Percentiles rank a stretch among this genome's conserved stretches.
phyloP scores from a whole-genome alignment of 2,329 filamentous ascomycete genomes.

The Ophiosphaerella herpotricha region DNA sequence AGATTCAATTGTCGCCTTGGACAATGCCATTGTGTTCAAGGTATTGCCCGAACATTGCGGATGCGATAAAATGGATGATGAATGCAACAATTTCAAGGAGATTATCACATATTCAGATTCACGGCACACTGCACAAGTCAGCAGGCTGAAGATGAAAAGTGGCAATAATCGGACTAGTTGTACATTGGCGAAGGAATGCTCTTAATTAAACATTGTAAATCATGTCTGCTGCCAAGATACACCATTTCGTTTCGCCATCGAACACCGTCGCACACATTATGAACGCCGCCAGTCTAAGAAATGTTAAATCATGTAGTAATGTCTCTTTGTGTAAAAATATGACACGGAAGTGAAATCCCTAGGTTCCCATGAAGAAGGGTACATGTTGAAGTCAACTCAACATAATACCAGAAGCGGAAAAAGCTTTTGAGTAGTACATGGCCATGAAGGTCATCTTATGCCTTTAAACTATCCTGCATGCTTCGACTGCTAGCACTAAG shows the following conservation, averaged over 20 bases:
- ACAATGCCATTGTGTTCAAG: background rate
- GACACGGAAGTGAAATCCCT: slow-evolving; percentile 18
- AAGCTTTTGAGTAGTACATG: slow-evolving; percentile 6
- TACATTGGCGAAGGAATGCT: background rate
- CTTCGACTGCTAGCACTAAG: slow-evolving; percentile 93
- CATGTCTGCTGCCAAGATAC: background rate
- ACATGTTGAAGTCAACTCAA: slow-evolving; percentile 28
- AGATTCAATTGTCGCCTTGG: too few species aligned
- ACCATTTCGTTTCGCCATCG: background rate
- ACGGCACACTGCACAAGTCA: background rate
- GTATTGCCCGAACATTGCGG: too few species aligned
- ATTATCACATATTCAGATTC: background rate
- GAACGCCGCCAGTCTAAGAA: slow-evolving; percentile 30
- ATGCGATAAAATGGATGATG: too few species aligned
- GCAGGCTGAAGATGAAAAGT: background rate
- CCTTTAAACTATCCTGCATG: slow-evolving; percentile 80
- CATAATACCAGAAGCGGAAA: slow-evolving; percentile 11
- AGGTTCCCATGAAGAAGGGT: slow-evolving; percentile 7
- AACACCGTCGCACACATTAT: background rate
- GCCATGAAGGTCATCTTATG: slow-evolving; percentile 18
- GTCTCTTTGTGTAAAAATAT: slow-evolving; percentile 18
- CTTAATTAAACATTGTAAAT: background rate
- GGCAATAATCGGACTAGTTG: background rate
- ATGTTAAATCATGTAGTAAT: slow-evolving; percentile 23
- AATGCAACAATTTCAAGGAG: too few species aligned